Evolutionary conservation across 148 eudicot species (phyloP).

Genomic region (Limonium bicolor): DNA sequence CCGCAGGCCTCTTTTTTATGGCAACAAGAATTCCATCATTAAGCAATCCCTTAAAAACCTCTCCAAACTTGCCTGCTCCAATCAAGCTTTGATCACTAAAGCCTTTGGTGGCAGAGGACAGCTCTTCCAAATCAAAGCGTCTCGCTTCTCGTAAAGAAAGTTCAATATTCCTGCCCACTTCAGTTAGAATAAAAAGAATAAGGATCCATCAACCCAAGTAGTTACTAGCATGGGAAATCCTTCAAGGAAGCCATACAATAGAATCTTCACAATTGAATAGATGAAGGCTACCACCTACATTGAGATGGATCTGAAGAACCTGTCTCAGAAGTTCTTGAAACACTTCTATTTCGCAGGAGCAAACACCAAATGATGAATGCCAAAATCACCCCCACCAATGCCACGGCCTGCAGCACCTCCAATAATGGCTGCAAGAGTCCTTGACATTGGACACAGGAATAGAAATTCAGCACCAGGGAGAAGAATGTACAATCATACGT

Average conservation of each 20-base stretch:
- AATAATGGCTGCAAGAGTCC: slow-evolving; percentile 71
- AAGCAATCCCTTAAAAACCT: slow-evolving; percentile 85
- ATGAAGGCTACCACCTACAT: no score
- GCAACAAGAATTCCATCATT: slow-evolving; percentile 90
- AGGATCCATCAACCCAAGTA: no score
- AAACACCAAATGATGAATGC: slow-evolving; percentile 50
- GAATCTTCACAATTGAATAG: no score
- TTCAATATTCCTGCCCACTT: slow-evolving; percentile 39
- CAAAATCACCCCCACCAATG: slow-evolving; percentile 43
- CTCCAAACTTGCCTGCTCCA: slow-evolving; percentile 94
- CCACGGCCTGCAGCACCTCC: slow-evolving; percentile 99
- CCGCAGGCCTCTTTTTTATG: slow-evolving; percentile 55
- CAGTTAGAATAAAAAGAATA: background rate
- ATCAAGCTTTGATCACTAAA: slow-evolving; percentile 67
- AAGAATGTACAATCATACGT: slow-evolving; percentile 18
- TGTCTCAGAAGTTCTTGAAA: slow-evolving; percentile 72
- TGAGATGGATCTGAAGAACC: slow-evolving; percentile 93
- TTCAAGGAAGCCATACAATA: no score
- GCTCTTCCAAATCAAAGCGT: slow-evolving; percentile 58
- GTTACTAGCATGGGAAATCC: no score
- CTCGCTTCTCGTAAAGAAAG: slow-evolving; percentile 66
- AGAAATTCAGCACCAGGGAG: slow-evolving; percentile 30
- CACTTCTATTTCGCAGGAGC: slow-evolving; percentile 27
- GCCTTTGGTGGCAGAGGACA: slow-evolving; percentile 56
- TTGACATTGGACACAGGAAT: slow-evolving; percentile 66